Conservation (phyloP, 2,329 filamentous ascomycete genomes). For the Chaetothyriales sp. region DNA sequence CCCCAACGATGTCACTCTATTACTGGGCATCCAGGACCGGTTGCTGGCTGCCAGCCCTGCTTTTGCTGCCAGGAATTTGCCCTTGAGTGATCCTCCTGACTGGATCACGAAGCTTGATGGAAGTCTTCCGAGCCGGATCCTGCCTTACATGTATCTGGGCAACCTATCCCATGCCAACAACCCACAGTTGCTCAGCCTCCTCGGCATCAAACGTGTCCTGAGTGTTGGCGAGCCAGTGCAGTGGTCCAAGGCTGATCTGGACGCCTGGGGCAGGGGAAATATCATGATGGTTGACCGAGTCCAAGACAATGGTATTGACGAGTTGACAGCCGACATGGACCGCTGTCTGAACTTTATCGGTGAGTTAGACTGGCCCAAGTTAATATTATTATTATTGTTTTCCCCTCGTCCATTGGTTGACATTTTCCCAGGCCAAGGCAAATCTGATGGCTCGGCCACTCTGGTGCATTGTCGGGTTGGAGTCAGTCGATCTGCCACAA, state of each 20-base stretch:
- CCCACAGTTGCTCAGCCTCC: conserved; percentile 57
- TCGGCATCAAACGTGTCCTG: conserved; percentile 76
- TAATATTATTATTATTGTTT: conserved; percentile 1
- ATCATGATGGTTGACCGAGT: conserved; percentile 69
- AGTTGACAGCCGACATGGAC: conserved; percentile 70
- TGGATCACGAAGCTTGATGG: conserved; percentile 81
- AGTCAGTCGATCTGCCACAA: conserved; percentile 87
- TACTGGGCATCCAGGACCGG: conserved; percentile 61
- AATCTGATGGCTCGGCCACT: conserved; percentile 61
- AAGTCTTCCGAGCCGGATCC: conserved; percentile 72
- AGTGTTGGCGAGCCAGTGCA: conserved; percentile 80
- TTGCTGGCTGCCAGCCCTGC: conserved; percentile 57
- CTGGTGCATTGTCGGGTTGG: conserved; percentile 93
- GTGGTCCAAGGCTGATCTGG: conserved; percentile 58
- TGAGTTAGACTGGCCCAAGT: conserved; percentile 34
- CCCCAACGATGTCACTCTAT: conserved; percentile 67
- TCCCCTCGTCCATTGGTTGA: conserved; percentile 3
- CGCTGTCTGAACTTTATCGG: conserved; percentile 83
- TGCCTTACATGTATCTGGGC: conserved; percentile 92
- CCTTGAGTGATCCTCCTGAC: conserved; percentile 38
- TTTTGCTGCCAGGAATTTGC: conserved; percentile 16
- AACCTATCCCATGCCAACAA: conserved; percentile 92
- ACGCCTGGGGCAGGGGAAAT: conserved; percentile 62
- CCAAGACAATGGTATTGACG: conserved; percentile 94
- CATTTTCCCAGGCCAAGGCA: conserved; percentile 52